Conservation (phyloP, 495 filamentous ascomycete species). For the Penicillium macrosclerotiorum region DNA sequence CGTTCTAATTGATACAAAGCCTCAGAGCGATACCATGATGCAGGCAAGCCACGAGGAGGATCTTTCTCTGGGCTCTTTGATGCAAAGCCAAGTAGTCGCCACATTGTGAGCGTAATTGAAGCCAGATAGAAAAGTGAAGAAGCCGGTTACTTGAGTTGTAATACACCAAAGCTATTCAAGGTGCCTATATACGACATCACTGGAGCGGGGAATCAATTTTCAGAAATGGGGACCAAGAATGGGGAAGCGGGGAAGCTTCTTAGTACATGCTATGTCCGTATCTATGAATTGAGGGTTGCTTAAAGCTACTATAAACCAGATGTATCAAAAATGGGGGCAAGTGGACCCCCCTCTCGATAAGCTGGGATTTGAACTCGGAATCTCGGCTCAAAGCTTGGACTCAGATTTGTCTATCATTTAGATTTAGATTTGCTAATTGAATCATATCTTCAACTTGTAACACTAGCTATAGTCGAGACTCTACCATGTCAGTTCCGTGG, state of each 20-base stretch:
- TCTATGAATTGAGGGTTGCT: neutral
- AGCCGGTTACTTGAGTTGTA: neutral
- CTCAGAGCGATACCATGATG: constrained; percentile 47
- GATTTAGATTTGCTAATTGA: too few species aligned
- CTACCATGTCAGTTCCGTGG: constrained; percentile 1
- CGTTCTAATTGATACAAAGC: constrained; percentile 50
- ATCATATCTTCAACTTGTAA: neutral
- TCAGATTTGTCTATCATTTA: too few species aligned
- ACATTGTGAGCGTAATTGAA: constrained; percentile 27
- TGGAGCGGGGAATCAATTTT: neutral
- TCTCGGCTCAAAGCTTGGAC: neutral
- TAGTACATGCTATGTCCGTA: neutral
- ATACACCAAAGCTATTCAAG: neutral
- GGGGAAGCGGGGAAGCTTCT: constrained; percentile 4
- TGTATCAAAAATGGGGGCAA: constrained; percentile 1
- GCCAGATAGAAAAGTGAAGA: neutral
- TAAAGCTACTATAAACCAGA: too few species aligned
- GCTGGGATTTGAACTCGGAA: neutral
- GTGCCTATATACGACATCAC: neutral
- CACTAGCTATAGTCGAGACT: constrained; percentile 19
- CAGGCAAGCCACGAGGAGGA: constrained; percentile 31
- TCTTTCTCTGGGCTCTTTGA: constrained; percentile 42
- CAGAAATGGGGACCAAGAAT: constrained; percentile 3
- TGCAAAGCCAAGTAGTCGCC: constrained; percentile 57
- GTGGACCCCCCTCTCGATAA: neutral